Conservation (phyloP, 2,329 filamentous ascomycete genomes). For the Pseudodiploospora longispora region DNA sequence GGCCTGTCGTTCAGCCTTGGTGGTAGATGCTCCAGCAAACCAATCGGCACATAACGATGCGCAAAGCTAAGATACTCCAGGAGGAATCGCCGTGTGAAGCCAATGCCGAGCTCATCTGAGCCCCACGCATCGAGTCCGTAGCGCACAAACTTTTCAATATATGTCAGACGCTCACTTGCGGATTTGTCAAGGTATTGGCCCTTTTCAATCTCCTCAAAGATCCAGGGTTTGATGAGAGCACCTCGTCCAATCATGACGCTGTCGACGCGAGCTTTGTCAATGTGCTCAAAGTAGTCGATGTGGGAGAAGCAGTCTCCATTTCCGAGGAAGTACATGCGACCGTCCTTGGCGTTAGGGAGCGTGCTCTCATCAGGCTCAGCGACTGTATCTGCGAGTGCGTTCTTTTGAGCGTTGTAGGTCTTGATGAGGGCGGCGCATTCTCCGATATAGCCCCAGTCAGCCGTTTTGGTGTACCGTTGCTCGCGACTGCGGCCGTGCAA, state of each 20-base stretch:
- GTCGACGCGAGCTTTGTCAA: conserved; percentile 74
- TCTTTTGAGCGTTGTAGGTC: conserved; percentile 62
- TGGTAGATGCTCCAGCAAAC: conserved; percentile 79
- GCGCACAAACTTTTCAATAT: conserved; percentile 81
- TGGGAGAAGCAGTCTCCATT: conserved; percentile 97
- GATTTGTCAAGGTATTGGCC: conserved; percentile 96
- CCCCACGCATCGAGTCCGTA: conserved; percentile 95
- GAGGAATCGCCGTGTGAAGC: conserved; percentile 83
- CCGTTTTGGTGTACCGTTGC: conserved; percentile 83
- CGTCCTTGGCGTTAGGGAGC: conserved; percentile 55
- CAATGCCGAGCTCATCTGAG: conserved; percentile 87
- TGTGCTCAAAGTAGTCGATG: conserved; percentile 71
- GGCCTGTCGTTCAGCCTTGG: conserved; percentile 84
- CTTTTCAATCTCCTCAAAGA: conserved; percentile 91
- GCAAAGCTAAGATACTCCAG: conserved; percentile 95
- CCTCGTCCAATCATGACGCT: conserved; percentile 96
- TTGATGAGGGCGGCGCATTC: conserved; percentile 82
- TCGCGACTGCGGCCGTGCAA: conserved; percentile 89
- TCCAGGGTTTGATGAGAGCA: conserved; percentile 94
- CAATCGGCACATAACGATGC: conserved; percentile 83
- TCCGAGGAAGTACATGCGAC: conserved; percentile 81
- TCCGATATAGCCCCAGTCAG: conserved; percentile 94
- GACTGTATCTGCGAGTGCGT: conserved; percentile 64
- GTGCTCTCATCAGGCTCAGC: conserved; percentile 69
- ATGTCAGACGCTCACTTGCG: conserved; percentile 72